phyloP scores from a whole-genome alignment of 345 rosid genomes.

The Orychophragmus violaceus region DNA sequence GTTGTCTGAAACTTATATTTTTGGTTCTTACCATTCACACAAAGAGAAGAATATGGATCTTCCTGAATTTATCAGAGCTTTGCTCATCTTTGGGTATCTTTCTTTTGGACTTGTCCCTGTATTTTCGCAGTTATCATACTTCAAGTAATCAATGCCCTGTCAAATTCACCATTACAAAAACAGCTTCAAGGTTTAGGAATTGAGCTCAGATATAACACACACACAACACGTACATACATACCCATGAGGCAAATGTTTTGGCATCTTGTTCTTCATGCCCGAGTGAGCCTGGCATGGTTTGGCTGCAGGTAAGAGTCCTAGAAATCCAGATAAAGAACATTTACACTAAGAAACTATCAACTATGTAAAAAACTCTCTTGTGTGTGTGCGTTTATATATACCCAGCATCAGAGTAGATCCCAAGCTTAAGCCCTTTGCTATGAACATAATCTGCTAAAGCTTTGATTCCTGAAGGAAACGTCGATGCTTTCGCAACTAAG shows the following conservation, averaged over 20 bases:
- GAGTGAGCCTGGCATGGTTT: slow-evolving; percentile 88
- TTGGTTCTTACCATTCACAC: slow-evolving; percentile 68
- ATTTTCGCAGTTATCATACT: slow-evolving; percentile 79
- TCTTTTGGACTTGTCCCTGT: slow-evolving; percentile 56
- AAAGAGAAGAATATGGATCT: slow-evolving; percentile 78
- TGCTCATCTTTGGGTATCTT: slow-evolving; percentile 69
- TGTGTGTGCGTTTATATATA: too few species aligned
- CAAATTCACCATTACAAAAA: neutral
- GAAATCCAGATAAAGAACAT: neutral
- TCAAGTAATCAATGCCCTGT: slow-evolving; percentile 85
- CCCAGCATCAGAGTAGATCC: slow-evolving; percentile 93
- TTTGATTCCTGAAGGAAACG: slow-evolving; percentile 90
- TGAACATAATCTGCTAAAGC: slow-evolving; percentile 81
- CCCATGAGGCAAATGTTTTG: slow-evolving; percentile 83
- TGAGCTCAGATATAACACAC: neutral
- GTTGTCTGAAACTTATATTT: neutral
- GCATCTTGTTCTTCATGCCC: slow-evolving; percentile 92
- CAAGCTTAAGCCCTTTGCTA: slow-evolving; percentile 78
- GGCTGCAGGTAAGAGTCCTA: slow-evolving; percentile 81
- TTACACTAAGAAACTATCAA: neutral
- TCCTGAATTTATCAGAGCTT: slow-evolving; percentile 59
- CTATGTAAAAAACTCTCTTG: neutral
- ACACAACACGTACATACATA: slow-evolving; percentile 17
- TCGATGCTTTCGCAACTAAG: slow-evolving; percentile 49
- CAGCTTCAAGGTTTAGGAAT: neutral